Evolutionary conservation across 2,329 filamentous ascomycete genomes (phyloP), one percentile per base, ranked within the genome.

Genomic region (Anthostomella pinea): DNA sequence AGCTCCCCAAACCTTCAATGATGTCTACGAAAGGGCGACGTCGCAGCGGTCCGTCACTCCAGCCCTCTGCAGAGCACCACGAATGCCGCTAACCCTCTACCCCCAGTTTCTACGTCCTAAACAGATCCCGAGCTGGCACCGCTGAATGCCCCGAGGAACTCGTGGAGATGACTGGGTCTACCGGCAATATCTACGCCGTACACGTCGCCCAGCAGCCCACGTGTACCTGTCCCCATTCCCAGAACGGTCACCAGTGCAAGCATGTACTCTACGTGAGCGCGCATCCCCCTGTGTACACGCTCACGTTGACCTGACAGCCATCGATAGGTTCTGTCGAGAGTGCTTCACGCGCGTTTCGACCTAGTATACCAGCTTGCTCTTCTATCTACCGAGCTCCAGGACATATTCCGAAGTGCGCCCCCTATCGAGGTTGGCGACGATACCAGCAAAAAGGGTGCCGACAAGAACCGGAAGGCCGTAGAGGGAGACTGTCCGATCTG

Each of bases 181-280:
- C 79, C 2, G 81, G 80, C 11, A 84, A 84, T 45, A 66, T 85
- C 39, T 85, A 85, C 56, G 73, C 60, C 0, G 70, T 84, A 20
- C 60, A 60, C 21, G 70, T 85, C 34, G 62, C 63, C 3, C 65
- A 65, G n/a, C 50, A 66, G 13, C 75, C 77, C 0, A 61, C 49
- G 0, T 83, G 79, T 54, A 64, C 68, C 31, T 83, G 79, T 42
- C 77, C 77, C 1, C 70, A 81, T 38, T 69, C 67, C 1, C 48
- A 41, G 17, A 66, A 67, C 21, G 74, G 75, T 0, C 69, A 76
- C 20, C 76, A 81, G 43, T 83, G 81, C 70, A 85, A 85, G 52
- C 81, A 85, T 48, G 63, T 80, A 17, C 43, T 83, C 27, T 85
- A 79, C 51, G 75, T 74, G 49, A 25, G 63, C 18, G 13, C 8